These are phyloP conservation scores for Calonectria pseudoreteaudii DNA, from an alignment of 2,329 filamentous ascomycete genomes.

Conservation along the genomic window DNA sequence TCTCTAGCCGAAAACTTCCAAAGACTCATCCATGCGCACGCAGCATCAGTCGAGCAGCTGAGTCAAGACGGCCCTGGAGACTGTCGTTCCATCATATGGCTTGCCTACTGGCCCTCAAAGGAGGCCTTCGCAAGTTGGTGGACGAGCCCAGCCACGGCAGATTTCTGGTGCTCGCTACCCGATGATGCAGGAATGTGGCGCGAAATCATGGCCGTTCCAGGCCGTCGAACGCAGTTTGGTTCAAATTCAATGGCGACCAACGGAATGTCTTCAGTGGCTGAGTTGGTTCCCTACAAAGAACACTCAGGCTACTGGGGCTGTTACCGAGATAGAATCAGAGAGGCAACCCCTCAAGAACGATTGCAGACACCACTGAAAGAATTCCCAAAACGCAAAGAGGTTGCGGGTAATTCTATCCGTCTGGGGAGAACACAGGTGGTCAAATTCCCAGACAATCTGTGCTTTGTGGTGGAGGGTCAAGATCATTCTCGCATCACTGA, in stretches of 20 bases:
- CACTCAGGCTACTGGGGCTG: constrained; percentile 23
- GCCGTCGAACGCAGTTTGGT: constrained; percentile 5
- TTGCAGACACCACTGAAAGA: background rate
- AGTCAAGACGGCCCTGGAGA: background rate
- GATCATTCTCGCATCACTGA: constrained; percentile 8
- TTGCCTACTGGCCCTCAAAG: constrained; percentile 11
- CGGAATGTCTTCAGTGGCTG: background rate
- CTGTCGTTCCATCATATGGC: background rate
- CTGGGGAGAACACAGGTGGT: constrained; percentile 2
- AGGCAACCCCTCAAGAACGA: background rate
- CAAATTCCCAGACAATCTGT: constrained; percentile 14
- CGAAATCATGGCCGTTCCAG: background rate
- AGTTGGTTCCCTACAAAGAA: background rate
- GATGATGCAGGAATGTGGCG: constrained; percentile 19
- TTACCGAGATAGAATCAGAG: background rate
- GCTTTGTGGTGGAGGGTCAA: constrained; percentile 20
- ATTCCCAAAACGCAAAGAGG: background rate
- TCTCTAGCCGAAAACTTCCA: background rate
- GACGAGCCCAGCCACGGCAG: background rate
- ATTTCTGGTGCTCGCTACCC: constrained; percentile 7
- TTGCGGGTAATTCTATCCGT: background rate
- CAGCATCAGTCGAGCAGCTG: background rate
- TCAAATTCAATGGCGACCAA: background rate
- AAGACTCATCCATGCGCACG: background rate
- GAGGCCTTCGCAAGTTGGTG: constrained; percentile 1